Evolutionary conservation across 257 asterid genomes (phyloP), one percentile per base, ranked within the genome.

Genomic region (Gentiana macrophylla): DNA sequence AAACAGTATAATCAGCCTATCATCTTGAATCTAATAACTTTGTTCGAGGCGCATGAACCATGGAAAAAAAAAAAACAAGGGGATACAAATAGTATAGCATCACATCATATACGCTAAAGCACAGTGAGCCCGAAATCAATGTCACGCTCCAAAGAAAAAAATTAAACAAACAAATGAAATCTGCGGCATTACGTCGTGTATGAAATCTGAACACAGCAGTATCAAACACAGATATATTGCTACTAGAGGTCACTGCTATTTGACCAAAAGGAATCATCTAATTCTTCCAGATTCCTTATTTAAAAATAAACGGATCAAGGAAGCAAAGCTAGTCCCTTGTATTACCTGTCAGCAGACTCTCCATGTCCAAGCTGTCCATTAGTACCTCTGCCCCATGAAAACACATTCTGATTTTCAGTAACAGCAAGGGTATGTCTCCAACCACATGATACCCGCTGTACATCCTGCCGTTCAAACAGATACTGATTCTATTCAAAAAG

Each of bases 331-430:
- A 43, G 32, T 48, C 3, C 43, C 54, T 35, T 33, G 36, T 35
- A 49, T 75, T 80, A 91, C 98, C 94, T 54, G 68, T 91, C 98
- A 57, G 78, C 77, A 43, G 91, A 57, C 70, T 83, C 96, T 50
- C 95, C 95, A 66, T 83, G 98, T 54, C 97, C 98, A 52, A 91
- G 95, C 79, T 91, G 98, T 62, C 98, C 98, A 52, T 91, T 87
- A 56, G 97, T 91, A 49, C 98, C 97, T 74, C 97, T 78, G 65
- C 98, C 98, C 98, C 98, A 91, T 15, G 98, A 85, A 62, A 81
- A 91, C 24, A 87, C 92, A 49, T 85, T 88, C 59, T 85, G 93
- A 49, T 72, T 72, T 35, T 91, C 95, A 5, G 93, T 85, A 52
- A 81, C 82, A 66, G 95, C 95, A 64, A 91, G 84, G 1, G 98